A percentile compares a stretch with the other conserved stretches of the same genome.
Evolutionary conservation across 2,329 filamentous ascomycete species (phyloP).

Genomic region (Fusarium verrucosum): DNA sequence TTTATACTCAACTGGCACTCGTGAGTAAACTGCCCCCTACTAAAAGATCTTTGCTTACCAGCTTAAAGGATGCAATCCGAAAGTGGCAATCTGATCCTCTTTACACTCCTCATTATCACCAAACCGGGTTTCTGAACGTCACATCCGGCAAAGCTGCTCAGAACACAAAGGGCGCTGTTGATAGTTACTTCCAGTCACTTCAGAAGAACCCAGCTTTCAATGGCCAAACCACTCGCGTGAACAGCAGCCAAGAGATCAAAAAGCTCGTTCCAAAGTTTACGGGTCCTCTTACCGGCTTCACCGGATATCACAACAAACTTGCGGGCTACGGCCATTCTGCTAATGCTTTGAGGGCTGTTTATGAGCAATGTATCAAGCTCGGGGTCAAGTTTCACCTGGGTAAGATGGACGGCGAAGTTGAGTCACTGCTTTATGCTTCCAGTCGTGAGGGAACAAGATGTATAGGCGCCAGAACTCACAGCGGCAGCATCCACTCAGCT

Average conservation of each 20-base stretch:
- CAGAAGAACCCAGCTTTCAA: constrained; percentile 27
- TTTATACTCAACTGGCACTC: constrained; percentile 20
- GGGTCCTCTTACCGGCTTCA: constrained; percentile 11
- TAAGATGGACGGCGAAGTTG: constrained; percentile 11
- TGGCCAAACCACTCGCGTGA: constrained; percentile 12
- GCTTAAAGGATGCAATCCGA: constrained; percentile 12
- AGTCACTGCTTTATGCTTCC: constrained; percentile 15
- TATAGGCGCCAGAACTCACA: constrained; percentile 10
- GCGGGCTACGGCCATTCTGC: constrained; percentile 25
- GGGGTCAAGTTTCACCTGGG: constrained; percentile 23
- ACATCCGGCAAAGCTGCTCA: constrained; percentile 18
- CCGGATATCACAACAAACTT: constrained; percentile 26
- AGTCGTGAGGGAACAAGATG: constrained; percentile 18
- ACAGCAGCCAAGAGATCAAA: constrained; percentile 7
- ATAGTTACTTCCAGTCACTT: constrained; percentile 19
- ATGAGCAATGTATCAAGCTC: constrained; percentile 21
- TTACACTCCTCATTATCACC: constrained; percentile 19
- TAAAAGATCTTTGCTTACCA: rapidly evolving
- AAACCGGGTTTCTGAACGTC: constrained; percentile 30
- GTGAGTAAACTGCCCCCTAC: neutral
- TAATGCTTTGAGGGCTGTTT: constrained; percentile 21
- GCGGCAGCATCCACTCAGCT: constrained; percentile 13
- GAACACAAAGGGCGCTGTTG: constrained; percentile 18
- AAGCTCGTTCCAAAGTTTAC: constrained; percentile 23
- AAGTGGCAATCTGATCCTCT: constrained; percentile 29